Evolutionary conservation across 176 grass and related monocot species (phyloP), one percentile per base, ranked within the genome.

Genomic region (Musa schizocarpa): DNA sequence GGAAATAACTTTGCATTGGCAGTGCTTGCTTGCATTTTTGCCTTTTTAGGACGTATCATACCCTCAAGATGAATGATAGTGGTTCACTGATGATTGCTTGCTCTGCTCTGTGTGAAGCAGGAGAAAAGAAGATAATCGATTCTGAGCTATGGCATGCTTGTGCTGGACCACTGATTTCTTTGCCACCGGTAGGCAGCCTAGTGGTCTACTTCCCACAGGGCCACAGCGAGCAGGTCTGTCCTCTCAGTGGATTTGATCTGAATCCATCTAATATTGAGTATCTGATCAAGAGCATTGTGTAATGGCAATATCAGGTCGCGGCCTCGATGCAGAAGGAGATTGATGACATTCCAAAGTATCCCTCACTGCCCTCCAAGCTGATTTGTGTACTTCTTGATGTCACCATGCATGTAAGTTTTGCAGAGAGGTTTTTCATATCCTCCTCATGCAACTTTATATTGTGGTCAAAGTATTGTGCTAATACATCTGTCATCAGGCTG

Each of bases 151-250:
- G 96, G 96, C 96, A 99, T 63, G 96, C 96, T 62, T 99, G 96
- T 83, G 88, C 96, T 4, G 96, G 96, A 4, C 96, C 96, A 43
- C 82, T 99, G 64, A 85, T 91, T 62, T 90, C 84, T 4, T 43
- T 99, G 81, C 96, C 96, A 25, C 91, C 96, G 2, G 88, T 87
- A 19, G 91, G 91, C 34, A 95, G 96, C 62, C 79, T 99, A 2
- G 96, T 99, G 1, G 91, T 99, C 13, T 99, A 99, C 86, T 99
- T 99, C 24, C 96, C 96, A 0, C 96, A 99, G 76, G 96, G 96
- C 34, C 96, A 99, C 82, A 99, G 96, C 26, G 96, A 99, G 8
- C 96, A 99, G 91, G 95, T 99, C 52, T 79, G 62, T 22, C 24
- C 74, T 71, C 65, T 9, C 34, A 29, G 72, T 27, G 1, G 4